Percentiles rank a stretch among this genome's conserved stretches.
Conservation (phyloP, 148 eudicot species). For the Silene conica region DNA sequence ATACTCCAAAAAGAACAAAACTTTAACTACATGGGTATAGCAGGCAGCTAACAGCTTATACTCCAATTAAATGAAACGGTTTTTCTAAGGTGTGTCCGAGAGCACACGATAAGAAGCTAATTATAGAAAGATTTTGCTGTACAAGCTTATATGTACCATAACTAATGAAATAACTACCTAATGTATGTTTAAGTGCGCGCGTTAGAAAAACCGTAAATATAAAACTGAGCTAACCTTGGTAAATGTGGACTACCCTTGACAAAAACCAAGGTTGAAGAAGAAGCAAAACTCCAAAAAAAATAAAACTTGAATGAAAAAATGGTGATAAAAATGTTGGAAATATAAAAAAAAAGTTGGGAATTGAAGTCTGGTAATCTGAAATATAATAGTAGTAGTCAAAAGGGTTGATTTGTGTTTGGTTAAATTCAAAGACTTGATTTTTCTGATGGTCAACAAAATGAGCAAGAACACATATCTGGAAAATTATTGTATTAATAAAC, state of each 20-base stretch:
- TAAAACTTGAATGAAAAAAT: conserved; percentile 13
- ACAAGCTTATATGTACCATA: too few species aligned
- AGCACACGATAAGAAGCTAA: too few species aligned
- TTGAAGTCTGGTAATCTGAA: conserved; percentile 15
- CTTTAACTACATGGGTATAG: background rate
- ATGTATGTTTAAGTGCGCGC: too few species aligned
- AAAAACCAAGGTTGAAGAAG: conserved; percentile 16
- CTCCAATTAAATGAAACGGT: background rate
- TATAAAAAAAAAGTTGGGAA: background rate
- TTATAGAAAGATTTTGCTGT: too few species aligned
- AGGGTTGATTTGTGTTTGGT: background rate
- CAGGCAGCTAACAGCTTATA: too few species aligned
- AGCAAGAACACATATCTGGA: background rate
- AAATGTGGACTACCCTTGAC: background rate
- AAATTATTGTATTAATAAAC: background rate
- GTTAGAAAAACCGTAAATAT: too few species aligned
- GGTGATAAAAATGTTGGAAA: background rate
- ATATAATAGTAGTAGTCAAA: background rate
- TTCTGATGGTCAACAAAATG: conserved; percentile 26
- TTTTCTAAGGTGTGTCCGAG: too few species aligned
- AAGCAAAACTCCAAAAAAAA: conserved; percentile 10
- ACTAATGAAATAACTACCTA: too few species aligned
- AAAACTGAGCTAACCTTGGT: conserved; percentile 27
- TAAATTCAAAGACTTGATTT: conserved; percentile 12
- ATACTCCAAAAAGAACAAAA: background rate